phyloP scores from a whole-genome alignment of 179 eudicot genomes.

The Gypsophila paniculata region DNA sequence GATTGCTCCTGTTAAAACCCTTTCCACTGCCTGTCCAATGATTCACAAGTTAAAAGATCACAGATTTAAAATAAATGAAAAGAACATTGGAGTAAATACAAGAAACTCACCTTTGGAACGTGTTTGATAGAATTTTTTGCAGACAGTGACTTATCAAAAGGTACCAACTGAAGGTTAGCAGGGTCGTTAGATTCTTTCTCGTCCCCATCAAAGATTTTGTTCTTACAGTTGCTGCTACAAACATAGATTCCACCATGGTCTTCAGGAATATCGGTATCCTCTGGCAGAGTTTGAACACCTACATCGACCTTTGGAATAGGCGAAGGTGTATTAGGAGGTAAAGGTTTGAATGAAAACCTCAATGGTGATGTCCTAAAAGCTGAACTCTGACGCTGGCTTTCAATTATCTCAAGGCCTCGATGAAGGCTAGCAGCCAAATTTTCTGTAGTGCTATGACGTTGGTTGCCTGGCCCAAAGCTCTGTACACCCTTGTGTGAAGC shows the following conservation, averaged over 20 bases:
- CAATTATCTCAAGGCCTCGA: conserved; percentile 75
- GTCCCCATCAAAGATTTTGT: conserved; percentile 30
- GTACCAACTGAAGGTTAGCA: conserved; percentile 64
- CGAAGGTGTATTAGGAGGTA: conserved; percentile 43
- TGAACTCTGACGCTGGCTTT: conserved; percentile 52
- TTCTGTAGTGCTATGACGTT: conserved; percentile 42
- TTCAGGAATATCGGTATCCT: conserved; percentile 34
- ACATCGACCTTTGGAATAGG: conserved; percentile 63
- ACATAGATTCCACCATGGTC: conserved; percentile 30
- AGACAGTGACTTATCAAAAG: conserved; percentile 47
- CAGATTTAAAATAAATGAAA: conserved; percentile 17
- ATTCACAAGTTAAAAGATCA: conserved; percentile 10
- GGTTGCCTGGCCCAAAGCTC: conserved; percentile 34
- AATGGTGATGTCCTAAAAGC: conserved; percentile 65
- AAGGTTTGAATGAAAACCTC: conserved; percentile 63
- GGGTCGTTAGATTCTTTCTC: conserved; percentile 34
- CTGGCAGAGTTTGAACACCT: conserved; percentile 61
- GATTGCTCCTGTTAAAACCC: conserved; percentile 85
- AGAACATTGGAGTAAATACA: not conserved
- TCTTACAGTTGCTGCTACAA: conserved; percentile 68
- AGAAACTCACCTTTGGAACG: conserved; percentile 71
- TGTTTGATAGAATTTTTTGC: conserved; percentile 51
- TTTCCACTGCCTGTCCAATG: conserved; percentile 78
- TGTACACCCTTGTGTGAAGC: conserved; percentile 45
- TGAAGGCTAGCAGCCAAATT: conserved; percentile 75